Conservation (phyloP, 1,139 yeast genomes). For the Yamadazyma membranifaciens region DNA sequence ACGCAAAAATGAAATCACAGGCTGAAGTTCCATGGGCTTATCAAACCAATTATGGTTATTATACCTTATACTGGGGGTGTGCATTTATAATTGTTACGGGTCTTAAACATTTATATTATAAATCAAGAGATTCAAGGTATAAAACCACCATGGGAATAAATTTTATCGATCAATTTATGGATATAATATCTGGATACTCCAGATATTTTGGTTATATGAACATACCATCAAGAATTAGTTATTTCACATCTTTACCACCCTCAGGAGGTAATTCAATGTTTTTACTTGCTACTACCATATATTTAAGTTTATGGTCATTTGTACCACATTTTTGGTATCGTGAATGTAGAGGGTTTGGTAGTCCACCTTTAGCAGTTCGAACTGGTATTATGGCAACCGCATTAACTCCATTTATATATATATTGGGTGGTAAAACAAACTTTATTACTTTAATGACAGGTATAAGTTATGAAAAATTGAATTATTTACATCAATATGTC, state of each 20-base stretch:
- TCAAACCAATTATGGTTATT: slow-evolving; percentile 42
- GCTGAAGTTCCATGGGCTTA: slow-evolving; percentile 36
- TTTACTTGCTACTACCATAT: slow-evolving; percentile 40
- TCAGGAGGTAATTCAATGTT: slow-evolving; percentile 49
- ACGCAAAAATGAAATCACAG: slow-evolving; percentile 31
- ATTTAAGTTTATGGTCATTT: slow-evolving; percentile 42
- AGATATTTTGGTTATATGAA: slow-evolving; percentile 52
- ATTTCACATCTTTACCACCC: slow-evolving; percentile 48
- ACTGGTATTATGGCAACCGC: slow-evolving; percentile 56
- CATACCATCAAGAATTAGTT: slow-evolving; percentile 35
- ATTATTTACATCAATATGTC: slow-evolving; percentile 52
- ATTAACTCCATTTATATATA: slow-evolving; percentile 49
- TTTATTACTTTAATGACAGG: slow-evolving; percentile 53
- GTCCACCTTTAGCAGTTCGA: slow-evolving; percentile 62
- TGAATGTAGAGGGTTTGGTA: slow-evolving; percentile 56
- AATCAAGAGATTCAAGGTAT: slow-evolving; percentile 32
- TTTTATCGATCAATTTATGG: slow-evolving; percentile 20
- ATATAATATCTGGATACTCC: slow-evolving; percentile 36
- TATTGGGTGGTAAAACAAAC: slow-evolving; percentile 54
- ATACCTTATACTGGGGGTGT: slow-evolving; percentile 45
- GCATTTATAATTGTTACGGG: slow-evolving; percentile 36
- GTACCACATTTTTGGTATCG: slow-evolving; percentile 58
- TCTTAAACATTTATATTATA: slow-evolving; percentile 38
- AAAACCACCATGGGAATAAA: slow-evolving; percentile 15
- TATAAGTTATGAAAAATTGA: slow-evolving; percentile 54